Percentiles rank a stretch among this genome's conserved stretches.
These are phyloP conservation scores for Bipolaris gigantea DNA, from an alignment of 2,329 filamentous ascomycete species.

Conservation along the genomic window DNA sequence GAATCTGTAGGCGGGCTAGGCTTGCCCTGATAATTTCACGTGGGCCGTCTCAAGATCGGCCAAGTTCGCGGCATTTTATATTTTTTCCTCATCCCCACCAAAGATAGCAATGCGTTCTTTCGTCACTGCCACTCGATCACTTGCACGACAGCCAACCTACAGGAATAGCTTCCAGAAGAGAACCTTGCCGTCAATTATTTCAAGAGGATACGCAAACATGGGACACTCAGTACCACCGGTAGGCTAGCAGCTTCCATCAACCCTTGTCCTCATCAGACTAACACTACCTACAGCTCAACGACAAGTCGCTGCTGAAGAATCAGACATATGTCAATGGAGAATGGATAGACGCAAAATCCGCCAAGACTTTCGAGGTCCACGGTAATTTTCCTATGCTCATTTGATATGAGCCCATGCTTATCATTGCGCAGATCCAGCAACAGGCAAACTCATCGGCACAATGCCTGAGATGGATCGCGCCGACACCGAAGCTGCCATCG, in stretches of 20 bases:
- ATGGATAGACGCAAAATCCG: slow-evolving; percentile 83
- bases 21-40: slow-evolving; percentile 3
- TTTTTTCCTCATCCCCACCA: slow-evolving; percentile 1
- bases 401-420: slow-evolving; percentile 3
- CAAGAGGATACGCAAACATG: slow-evolving; percentile 49
- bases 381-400: slow-evolving; percentile 39
- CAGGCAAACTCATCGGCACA: slow-evolving; percentile 76
- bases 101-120: slow-evolving; percentile 40
- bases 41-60: slow-evolving; percentile 4
- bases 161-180: slow-evolving; percentile 37
- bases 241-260: slow-evolving; percentile 11
- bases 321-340: slow-evolving; percentile 88
- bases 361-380: slow-evolving; percentile 85
- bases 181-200: slow-evolving; percentile 40
- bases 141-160: slow-evolving; percentile 35
- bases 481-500: slow-evolving; percentile 81
- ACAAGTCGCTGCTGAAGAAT: slow-evolving; percentile 72
- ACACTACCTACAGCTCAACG: slow-evolving; percentile 47
- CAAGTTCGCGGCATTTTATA: slow-evolving; percentile 6
- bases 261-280: slow-evolving; percentile 6
- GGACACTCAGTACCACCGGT: slow-evolving; percentile 48
- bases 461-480: slow-evolving; percentile 79
- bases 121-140: slow-evolving; percentile 34
- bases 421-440: slow-evolving; percentile 69
- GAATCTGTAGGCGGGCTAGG: background rate